A percentile compares a stretch with the other conserved stretches of the same genome.
Conservation (phyloP, 148 eudicot species). For the Fagopyrum homotropicum region DNA sequence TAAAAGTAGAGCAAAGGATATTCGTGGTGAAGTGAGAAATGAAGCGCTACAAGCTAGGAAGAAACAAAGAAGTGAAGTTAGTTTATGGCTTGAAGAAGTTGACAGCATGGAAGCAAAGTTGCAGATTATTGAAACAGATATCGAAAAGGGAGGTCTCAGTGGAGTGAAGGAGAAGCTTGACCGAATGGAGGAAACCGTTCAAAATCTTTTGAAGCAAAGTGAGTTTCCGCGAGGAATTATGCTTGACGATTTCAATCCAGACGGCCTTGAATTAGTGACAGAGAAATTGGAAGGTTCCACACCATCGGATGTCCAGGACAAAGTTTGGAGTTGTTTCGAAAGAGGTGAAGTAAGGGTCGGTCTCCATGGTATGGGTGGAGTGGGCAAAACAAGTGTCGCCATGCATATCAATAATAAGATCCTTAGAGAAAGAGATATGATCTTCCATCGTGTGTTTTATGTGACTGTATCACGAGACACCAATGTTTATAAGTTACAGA, state of each 20-base stretch:
- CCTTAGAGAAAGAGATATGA: background rate
- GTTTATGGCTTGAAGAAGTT: background rate
- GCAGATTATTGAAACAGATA: background rate
- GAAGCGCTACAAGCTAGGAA: background rate
- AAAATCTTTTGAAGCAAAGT: background rate
- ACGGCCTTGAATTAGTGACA: background rate
- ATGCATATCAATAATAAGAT: slow-evolving; percentile 3
- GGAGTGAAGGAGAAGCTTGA: background rate
- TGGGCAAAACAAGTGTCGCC: background rate
- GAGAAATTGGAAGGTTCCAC: slow-evolving; percentile 4
- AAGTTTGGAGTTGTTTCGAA: slow-evolving; percentile 14
- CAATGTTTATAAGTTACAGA: too few relatives aligned
- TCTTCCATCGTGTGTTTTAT: background rate
- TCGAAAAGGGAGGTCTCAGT: background rate
- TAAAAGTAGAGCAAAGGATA: background rate
- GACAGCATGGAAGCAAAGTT: background rate
- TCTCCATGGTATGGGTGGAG: background rate
- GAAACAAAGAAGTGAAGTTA: background rate
- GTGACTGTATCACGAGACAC: slow-evolving; percentile 11
- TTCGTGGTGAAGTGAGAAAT: background rate
- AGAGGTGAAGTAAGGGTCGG: background rate
- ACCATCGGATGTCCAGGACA: background rate
- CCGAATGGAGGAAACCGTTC: background rate
- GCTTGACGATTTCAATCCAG: slow-evolving; percentile 1
- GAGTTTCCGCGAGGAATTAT: background rate